Evolutionary conservation across 495 filamentous ascomycete species (phyloP), one percentile per base, ranked within the genome.

Genomic region (Podospora tetraspora): DNA sequence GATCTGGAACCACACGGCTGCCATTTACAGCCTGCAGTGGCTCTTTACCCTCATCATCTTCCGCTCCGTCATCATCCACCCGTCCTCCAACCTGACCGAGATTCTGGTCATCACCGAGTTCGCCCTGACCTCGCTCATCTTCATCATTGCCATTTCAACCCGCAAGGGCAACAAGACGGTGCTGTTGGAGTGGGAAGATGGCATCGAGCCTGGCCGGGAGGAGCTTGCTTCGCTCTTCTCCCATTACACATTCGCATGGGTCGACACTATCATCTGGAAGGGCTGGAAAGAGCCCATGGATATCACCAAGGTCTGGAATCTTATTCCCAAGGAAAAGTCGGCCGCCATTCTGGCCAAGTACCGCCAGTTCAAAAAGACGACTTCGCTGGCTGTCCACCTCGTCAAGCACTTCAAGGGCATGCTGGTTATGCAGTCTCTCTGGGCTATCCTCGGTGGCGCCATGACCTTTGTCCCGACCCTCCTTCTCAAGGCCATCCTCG

Each of bases 111-210:
- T 90, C 59, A 75, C 85, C 29, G 85, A 94, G 64, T 98, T 98
- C 72, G 77, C 83, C 1, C 78, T 98, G 68, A 87, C 82, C n/a
- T 87, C 89, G 7, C 72, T 96, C 9, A 81, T 99, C 11, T 86
- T 91, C 57, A 74, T 86, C 9, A 87, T 97, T 71, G 86, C 92
- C 16, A 76, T 96, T 63, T 90, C 87, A 29, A 95, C 93, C 66
- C 87, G 96, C 59, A 94, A 91, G 77, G 96, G 96, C 22, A 98
- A 98, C 77, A 97, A 94, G 78, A 84, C 88, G 4, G 91, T 99
- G 16, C 74, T 93, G 29, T 79, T 97, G 70, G 91, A 96, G 74
- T 90, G 92, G 79, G 92, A 97, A 74, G 91, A 90, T 62, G 88
- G 89, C 59, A 84, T 99, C 60, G 88, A 95, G 74, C 96, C 96